These are phyloP conservation scores for Amanita brunnescens DNA, from an alignment of 768 basidiomycete species.

Conservation along the genomic window DNA sequence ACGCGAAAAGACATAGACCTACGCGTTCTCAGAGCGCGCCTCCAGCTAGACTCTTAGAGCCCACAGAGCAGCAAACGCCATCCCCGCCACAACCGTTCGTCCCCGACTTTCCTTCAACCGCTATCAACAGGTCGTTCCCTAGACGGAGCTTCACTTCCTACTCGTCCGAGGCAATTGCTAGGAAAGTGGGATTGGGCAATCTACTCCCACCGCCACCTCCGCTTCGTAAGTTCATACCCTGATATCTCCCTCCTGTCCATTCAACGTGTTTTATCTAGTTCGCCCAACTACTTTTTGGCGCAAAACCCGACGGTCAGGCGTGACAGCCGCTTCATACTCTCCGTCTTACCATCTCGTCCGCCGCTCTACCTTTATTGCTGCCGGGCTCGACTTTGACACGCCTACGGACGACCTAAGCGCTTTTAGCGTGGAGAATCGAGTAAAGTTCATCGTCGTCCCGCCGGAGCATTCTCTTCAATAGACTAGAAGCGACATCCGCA, in stretches of 20 bases:
- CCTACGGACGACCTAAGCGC: conserved; percentile 57
- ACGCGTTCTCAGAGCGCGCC: conserved; percentile 42
- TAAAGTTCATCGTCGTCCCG: conserved; percentile 35
- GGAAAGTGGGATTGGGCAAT: conserved; percentile 30
- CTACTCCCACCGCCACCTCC: conserved; percentile 55
- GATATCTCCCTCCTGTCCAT: neutral
- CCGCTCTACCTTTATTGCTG: conserved; percentile 71
- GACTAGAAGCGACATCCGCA: neutral
- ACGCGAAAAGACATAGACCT: conserved; percentile 27
- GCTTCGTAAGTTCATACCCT: conserved; percentile 38
- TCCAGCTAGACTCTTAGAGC: conserved; percentile 13
- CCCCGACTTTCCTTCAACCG: conserved; percentile 5
- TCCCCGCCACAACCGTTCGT: conserved; percentile 7
- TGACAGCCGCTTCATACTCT: conserved; percentile 62
- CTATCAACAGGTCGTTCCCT: conserved; percentile 8
- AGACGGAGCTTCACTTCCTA: conserved; percentile 24
- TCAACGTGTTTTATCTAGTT: neutral
- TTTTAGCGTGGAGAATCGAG: conserved; percentile 50
- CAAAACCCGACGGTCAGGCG: conserved; percentile 61
- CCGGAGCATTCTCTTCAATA: conserved; percentile 29
- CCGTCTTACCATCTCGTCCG: conserved; percentile 68
- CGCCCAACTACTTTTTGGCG: conserved; percentile 4
- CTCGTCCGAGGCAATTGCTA: conserved; percentile 16
- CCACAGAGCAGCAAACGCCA: conserved; percentile 1
- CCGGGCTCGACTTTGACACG: conserved; percentile 58